A percentile compares a stretch with the other conserved stretches of the same genome.
Evolutionary conservation across 805 yeast species (phyloP).

Genomic region (Isabelozyma gotoi): DNA sequence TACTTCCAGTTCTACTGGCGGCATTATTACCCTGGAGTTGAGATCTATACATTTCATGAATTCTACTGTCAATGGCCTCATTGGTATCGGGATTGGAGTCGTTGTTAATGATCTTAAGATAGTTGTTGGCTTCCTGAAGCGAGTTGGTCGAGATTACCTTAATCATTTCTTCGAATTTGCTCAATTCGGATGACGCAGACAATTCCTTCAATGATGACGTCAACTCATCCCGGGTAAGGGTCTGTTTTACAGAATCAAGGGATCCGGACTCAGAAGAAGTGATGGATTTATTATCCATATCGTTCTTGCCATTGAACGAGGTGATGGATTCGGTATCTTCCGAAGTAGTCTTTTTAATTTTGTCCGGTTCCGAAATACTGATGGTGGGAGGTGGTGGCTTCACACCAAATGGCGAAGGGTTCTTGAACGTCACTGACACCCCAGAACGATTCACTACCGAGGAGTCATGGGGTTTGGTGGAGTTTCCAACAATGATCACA

Average conservation of each 20-base stretch:
- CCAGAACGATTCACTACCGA: not conserved
- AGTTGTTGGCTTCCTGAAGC: constrained; percentile 23
- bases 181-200: constrained; percentile 1
- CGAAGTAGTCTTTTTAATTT: not conserved
- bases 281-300: not conserved
- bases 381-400: not conserved
- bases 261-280: constrained; percentile 1
- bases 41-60: constrained; percentile 36
- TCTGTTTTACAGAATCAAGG: not conserved
- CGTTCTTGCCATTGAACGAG: not conserved
- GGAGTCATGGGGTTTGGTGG: constrained; percentile 2
- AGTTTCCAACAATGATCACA: constrained; percentile 34
- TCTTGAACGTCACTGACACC: not conserved
- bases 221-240: not conserved
- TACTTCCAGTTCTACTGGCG: not conserved
- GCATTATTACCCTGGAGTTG: constrained; percentile 10
- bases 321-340: not conserved
- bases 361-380: not conserved
- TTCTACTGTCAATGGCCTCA: constrained; percentile 24
- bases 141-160: constrained; percentile 25
- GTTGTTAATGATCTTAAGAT: constrained; percentile 18
- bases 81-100: constrained; percentile 16
- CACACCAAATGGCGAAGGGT: not conserved
- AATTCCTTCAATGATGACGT: not conserved
- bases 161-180: constrained; percentile 22